Percentiles rank a stretch among this genome's conserved stretches.
Conservation (phyloP, 2,329 filamentous ascomycete species). For the Sphaerulina vaccinii region DNA sequence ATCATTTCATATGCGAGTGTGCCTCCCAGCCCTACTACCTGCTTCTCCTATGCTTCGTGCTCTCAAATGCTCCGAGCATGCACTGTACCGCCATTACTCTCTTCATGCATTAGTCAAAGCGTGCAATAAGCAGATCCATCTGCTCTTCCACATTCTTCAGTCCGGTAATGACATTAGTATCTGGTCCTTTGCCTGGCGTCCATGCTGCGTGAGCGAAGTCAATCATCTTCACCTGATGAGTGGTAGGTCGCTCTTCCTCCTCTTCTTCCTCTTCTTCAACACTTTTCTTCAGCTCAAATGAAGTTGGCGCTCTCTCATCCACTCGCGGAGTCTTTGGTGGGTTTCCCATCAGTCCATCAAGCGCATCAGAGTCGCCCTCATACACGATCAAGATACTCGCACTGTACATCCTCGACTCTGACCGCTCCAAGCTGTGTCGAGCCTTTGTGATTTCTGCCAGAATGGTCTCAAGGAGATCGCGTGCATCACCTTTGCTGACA, state of each 20-base stretch:
- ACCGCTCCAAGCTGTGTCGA: slow-evolving; percentile 57
- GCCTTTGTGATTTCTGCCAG: slow-evolving; percentile 41
- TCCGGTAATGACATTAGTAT: slow-evolving; percentile 82
- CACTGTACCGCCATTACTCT: no score
- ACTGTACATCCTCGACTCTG: slow-evolving; percentile 68
- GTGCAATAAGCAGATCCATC: slow-evolving; percentile 34
- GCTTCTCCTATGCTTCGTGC: no score
- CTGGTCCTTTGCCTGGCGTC: slow-evolving; percentile 76
- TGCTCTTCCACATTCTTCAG: slow-evolving; percentile 45
- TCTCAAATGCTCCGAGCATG: no score
- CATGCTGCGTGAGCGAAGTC: slow-evolving; percentile 94
- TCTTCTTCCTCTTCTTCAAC: slow-evolving; percentile 57
- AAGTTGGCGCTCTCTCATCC: slow-evolving; percentile 29
- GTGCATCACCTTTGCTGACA: slow-evolving; percentile 39
- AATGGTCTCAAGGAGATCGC: slow-evolving; percentile 47
- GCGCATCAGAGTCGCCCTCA: slow-evolving; percentile 60
- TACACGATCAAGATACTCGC: slow-evolving; percentile 65
- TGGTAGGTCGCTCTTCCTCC: slow-evolving; percentile 55
- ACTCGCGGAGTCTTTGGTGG: slow-evolving; percentile 35
- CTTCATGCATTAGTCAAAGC: slow-evolving; percentile 29
- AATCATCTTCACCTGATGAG: slow-evolving; percentile 82
- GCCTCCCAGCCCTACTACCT: no score
- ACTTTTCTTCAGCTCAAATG: slow-evolving; percentile 36
- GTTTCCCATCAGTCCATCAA: slow-evolving; percentile 49
- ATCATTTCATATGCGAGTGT: no score